phyloP scores from a whole-genome alignment of 2,329 filamentous ascomycete genomes.

The Exophiala calicioides region DNA sequence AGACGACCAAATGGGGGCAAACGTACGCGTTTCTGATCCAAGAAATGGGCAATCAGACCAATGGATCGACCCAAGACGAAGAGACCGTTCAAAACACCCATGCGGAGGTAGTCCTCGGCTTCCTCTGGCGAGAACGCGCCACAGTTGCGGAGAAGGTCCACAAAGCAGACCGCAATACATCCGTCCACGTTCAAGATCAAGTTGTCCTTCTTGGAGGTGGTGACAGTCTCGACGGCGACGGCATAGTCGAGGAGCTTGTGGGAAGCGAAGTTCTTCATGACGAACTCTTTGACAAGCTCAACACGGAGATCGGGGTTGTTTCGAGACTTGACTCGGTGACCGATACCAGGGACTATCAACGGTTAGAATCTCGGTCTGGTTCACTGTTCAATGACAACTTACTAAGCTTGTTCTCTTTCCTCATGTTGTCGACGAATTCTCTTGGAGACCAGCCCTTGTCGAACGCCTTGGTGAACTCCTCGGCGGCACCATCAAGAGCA shows the following conservation, averaged over 20 bases:
- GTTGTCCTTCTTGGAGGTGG: conserved; percentile 99
- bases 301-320: conserved; percentile 99
- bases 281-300: conserved; percentile 98
- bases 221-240: conserved; percentile 95
- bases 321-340: conserved; percentile 98
- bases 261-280: conserved; percentile 93
- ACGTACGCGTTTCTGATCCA: conserved; percentile 87
- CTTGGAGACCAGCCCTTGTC: conserved; percentile 97
- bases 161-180: conserved; percentile 82
- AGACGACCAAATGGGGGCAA: background rate
- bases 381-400: conserved; percentile 39
- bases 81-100: conserved; percentile 99
- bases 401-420: conserved; percentile 99
- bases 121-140: conserved; percentile 95
- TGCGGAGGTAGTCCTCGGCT: conserved; percentile 97
- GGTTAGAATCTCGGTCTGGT: conserved; percentile 34
- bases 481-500: conserved; percentile 94
- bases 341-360: conserved; percentile 82
- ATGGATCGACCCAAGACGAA: conserved; percentile 97
- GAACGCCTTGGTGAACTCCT: conserved; percentile 97
- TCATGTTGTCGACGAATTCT: conserved; percentile 98
- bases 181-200: conserved; percentile 90
- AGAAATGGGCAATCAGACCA: conserved; percentile 98
- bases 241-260: conserved; percentile 99
- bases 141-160: conserved; percentile 95